Evolutionary conservation across 1,139 yeast species (phyloP).

Genomic region (Kodamaea suecica): DNA sequence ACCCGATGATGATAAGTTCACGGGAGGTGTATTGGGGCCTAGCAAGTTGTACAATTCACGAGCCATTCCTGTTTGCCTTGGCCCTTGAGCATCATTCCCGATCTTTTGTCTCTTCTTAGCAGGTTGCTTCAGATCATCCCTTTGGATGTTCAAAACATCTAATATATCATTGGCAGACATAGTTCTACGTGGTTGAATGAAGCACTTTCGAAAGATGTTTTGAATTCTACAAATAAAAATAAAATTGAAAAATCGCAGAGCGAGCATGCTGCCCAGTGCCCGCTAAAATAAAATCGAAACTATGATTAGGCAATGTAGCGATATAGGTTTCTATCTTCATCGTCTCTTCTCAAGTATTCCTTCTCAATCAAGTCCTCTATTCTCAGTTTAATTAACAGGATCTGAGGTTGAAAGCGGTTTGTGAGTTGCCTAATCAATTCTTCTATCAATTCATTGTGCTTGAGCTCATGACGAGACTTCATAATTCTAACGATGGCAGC

Average conservation of each 20-base stretch:
- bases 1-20: conserved; percentile 49
- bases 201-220: no score
- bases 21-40: conserved; percentile 93
- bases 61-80: conserved; percentile 75
- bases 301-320: conserved; percentile 61
- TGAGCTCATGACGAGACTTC: conserved; percentile 67
- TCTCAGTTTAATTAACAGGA: conserved; percentile 65
- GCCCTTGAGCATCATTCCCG: conserved; percentile 17
- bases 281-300: no score
- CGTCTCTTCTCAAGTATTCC: conserved; percentile 78
- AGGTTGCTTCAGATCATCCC: conserved; percentile 38
- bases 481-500: conserved; percentile 88
- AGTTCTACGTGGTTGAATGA: no score
- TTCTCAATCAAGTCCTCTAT: conserved; percentile 79
- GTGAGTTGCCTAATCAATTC: conserved; percentile 64
- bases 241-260: no score
- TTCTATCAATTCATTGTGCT: conserved; percentile 62
- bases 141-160: conserved; percentile 69
- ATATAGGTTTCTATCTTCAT: conserved; percentile 57
- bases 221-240: no score
- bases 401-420: conserved; percentile 67
- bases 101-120: conserved; percentile 42
- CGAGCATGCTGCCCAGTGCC: no score
- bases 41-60: conserved; percentile 83
- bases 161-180: conserved; percentile 65